Evolutionary conservation across 371 early-diverging fungal species (phyloP).

Genomic region (Blastocladiella emersonii): DNA sequence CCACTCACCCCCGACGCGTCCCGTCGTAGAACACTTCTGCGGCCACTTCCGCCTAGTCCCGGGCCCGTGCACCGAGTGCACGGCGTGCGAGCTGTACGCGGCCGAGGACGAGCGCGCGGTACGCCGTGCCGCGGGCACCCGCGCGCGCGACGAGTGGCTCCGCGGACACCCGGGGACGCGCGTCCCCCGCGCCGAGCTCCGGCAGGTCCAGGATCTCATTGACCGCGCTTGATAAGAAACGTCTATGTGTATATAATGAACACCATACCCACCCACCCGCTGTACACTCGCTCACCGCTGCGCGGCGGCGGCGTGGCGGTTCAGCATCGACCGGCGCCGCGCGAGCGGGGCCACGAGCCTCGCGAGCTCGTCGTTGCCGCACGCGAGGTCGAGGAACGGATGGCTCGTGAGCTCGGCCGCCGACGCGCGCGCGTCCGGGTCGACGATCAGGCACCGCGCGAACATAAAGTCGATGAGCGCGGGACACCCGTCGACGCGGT

Average conservation of each 20-base stretch:
- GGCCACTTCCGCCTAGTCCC: slow-evolving; percentile 15
- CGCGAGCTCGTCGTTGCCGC: not conserved
- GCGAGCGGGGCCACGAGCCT: not conserved
- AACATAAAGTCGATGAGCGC: too few relatives aligned
- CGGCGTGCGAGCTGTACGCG: slow-evolving; percentile 15
- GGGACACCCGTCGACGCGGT: slow-evolving; percentile 66
- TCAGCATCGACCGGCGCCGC: not conserved
- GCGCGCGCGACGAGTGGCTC: slow-evolving; percentile 14
- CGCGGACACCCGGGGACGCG: not conserved
- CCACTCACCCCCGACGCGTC: too few relatives aligned
- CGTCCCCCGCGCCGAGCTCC: not conserved
- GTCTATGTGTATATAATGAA: too few relatives aligned
- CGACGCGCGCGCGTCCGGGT: slow-evolving; percentile 66
- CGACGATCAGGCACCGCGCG: too few relatives aligned
- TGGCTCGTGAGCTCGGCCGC: slow-evolving; percentile 67
- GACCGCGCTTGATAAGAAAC: too few relatives aligned
- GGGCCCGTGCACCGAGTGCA: slow-evolving; percentile 13
- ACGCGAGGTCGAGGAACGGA: slow-evolving; percentile 47
- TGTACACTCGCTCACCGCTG: too few relatives aligned
- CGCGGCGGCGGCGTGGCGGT: too few relatives aligned
- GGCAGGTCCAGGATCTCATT: not conserved
- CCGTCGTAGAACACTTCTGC: slow-evolving; percentile 13
- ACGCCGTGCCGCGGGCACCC: slow-evolving; percentile 7
- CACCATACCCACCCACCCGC: too few relatives aligned
- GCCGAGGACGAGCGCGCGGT: slow-evolving; percentile 12